These are phyloP conservation scores for Globisporangium okanoganense DNA, from an alignment of 352 stramenopile species.

Conservation along the genomic window DNA sequence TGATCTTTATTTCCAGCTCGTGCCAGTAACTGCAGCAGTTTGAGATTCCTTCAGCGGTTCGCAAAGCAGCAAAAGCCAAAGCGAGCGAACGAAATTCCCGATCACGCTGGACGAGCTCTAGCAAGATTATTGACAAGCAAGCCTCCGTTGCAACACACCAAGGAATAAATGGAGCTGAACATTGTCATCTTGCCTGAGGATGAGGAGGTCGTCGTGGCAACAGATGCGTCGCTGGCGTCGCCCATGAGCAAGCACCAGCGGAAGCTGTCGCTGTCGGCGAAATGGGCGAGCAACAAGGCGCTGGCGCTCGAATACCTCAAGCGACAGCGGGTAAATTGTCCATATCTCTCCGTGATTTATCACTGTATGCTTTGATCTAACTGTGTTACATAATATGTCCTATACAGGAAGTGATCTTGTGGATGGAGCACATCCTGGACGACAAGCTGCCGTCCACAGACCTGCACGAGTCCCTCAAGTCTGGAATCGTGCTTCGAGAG, in stretches of 20 bases:
- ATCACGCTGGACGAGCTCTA: background rate
- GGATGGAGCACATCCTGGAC: constrained; percentile 69
- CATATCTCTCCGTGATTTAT: background rate
- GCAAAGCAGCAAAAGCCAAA: constrained; percentile 2
- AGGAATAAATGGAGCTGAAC: constrained; percentile 35
- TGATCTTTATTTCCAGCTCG: constrained; percentile 4
- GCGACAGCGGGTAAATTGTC: constrained; percentile 44
- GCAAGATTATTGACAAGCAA: background rate
- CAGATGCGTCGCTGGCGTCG: constrained; percentile 28
- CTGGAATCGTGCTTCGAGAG: constrained; percentile 72
- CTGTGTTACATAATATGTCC: too few relatives aligned
- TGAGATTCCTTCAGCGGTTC: background rate
- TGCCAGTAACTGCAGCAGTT: constrained; percentile 9
- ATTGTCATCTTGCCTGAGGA: constrained; percentile 33
- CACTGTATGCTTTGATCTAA: background rate
- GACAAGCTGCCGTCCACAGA: constrained; percentile 47
- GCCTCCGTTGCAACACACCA: background rate
- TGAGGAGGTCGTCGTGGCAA: constrained; percentile 9
- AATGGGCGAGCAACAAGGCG: constrained; percentile 71
- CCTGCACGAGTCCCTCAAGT: constrained; percentile 64
- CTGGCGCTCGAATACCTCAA: constrained; percentile 75
- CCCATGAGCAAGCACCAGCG: constrained; percentile 72
- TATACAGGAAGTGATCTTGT: constrained; percentile 58
- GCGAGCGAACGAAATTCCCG: constrained; percentile 3
- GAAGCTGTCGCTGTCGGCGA: constrained; percentile 63